These are phyloP conservation scores for Lepidium aucheri DNA, from an alignment of 345 rosid genomes.

Conservation along the genomic window DNA sequence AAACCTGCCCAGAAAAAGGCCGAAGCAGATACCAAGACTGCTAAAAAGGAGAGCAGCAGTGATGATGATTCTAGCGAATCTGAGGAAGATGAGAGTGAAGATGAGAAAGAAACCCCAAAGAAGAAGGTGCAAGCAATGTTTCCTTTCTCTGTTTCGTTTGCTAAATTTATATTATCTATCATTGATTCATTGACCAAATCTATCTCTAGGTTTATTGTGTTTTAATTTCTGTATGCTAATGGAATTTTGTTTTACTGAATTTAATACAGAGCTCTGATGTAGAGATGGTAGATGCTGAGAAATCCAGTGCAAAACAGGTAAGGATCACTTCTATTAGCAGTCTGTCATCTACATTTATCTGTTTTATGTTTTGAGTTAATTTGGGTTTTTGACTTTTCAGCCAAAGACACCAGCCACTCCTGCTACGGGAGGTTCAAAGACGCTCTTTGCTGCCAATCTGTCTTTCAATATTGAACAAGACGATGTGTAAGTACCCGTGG, in stretches of 20 bases:
- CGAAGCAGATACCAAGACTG: constrained; percentile 27
- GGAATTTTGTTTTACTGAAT: background rate
- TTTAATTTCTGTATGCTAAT: background rate
- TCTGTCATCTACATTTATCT: background rate
- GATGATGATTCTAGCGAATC: constrained; percentile 43
- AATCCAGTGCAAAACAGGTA: constrained; percentile 20
- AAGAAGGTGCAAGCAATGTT: constrained; percentile 28
- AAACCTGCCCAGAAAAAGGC: constrained; percentile 42
- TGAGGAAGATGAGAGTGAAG: constrained; percentile 48
- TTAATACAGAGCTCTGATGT: constrained; percentile 43
- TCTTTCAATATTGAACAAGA: constrained; percentile 43
- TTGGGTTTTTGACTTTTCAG: constrained; percentile 29
- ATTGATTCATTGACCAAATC: background rate
- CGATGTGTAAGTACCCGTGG: constrained; percentile 49
- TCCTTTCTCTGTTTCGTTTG: background rate
- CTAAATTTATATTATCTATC: background rate
- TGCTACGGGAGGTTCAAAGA: constrained; percentile 42
- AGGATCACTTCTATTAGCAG: background rate
- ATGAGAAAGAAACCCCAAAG: constrained; percentile 43
- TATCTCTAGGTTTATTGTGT: no score
- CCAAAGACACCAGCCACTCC: constrained; percentile 58
- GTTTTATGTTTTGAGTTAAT: background rate
- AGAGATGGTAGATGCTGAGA: constrained; percentile 54
- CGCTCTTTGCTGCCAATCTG: constrained; percentile 65
- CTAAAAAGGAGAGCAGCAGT: constrained; percentile 41